Percentiles rank a stretch among this genome's conserved stretches.
Conservation (phyloP, 306 rosid species). For the Quercus dentata region DNA sequence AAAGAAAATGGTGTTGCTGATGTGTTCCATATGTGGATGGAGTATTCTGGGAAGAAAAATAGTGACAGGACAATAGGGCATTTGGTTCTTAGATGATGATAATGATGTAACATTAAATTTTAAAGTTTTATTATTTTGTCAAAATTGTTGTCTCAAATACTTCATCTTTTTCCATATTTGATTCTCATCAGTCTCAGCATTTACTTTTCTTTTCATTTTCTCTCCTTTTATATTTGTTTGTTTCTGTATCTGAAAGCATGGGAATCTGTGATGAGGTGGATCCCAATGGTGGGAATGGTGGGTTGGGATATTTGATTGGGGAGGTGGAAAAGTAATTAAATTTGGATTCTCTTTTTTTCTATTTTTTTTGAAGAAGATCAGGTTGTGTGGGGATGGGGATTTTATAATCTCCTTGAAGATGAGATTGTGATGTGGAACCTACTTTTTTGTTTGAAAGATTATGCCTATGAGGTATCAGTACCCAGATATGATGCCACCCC, state of each 20-base stretch:
- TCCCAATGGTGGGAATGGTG: neutral
- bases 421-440: slow-evolving; percentile 9
- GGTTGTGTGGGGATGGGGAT: neutral
- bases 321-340: neutral
- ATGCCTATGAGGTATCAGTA: neutral
- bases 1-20: neutral
- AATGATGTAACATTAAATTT: neutral
- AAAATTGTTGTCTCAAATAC: neutral
- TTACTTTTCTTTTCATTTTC: neutral
- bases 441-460: neutral
- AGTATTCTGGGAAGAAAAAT: neutral
- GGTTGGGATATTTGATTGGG: slow-evolving; percentile 2
- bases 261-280: slow-evolving; percentile 6
- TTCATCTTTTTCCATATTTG: neutral
- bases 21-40: neutral
- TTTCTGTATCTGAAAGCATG: neutral
- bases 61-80: neutral
- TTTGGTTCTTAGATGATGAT: slow-evolving; percentile 8
- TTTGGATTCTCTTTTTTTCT: neutral
- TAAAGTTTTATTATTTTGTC: neutral
- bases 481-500: slow-evolving; percentile 2
- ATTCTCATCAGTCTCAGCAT: neutral
- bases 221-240: neutral
- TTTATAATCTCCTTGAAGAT: neutral
- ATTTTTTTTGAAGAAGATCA: neutral